Percentiles rank a stretch among this genome's conserved stretches.
phyloP scores from a whole-genome alignment of 805 yeast species.

The Saitoella complicata region DNA sequence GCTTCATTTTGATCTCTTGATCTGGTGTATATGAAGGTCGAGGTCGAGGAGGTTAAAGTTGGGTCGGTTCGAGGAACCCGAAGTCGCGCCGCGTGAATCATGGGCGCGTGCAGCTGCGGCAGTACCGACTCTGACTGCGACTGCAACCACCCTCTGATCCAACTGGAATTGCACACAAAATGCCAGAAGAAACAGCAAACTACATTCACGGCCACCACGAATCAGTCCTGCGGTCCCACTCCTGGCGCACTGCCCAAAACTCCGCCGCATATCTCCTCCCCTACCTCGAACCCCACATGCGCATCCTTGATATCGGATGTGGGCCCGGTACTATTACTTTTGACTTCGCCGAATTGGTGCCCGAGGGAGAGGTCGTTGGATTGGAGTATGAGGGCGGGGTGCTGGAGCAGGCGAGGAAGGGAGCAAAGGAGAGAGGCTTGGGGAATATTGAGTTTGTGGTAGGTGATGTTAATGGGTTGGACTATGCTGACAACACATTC shows the following conservation, averaged over 20 bases:
- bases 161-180: too few species aligned
- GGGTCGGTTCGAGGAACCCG: too few species aligned
- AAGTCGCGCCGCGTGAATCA: too few species aligned
- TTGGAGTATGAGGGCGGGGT: conserved; percentile 22
- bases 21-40: not conserved
- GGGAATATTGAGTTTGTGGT: conserved; percentile 16
- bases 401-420: conserved; percentile 17
- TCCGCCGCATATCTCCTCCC: conserved; percentile 19
- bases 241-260: conserved; percentile 23
- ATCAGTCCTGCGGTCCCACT: conserved; percentile 18
- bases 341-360: conserved; percentile 22
- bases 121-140: too few species aligned
- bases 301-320: conserved; percentile 27
- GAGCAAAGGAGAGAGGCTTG: conserved; percentile 7
- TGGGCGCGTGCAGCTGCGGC: too few species aligned
- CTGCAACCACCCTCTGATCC: too few species aligned
- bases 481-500: conserved; percentile 24
- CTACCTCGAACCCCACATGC: conserved; percentile 17
- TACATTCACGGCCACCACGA: conserved; percentile 16
- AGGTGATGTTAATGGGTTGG: conserved; percentile 22
- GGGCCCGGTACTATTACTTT: conserved; percentile 29
- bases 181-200: not conserved
- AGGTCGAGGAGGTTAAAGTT: too few species aligned
- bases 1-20: not conserved
- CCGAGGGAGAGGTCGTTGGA: conserved; percentile 21